Percentiles rank a stretch among this genome's conserved stretches.
phyloP scores from a whole-genome alignment of 2,329 filamentous ascomycete genomes.

The Aspergillus sp. region DNA sequence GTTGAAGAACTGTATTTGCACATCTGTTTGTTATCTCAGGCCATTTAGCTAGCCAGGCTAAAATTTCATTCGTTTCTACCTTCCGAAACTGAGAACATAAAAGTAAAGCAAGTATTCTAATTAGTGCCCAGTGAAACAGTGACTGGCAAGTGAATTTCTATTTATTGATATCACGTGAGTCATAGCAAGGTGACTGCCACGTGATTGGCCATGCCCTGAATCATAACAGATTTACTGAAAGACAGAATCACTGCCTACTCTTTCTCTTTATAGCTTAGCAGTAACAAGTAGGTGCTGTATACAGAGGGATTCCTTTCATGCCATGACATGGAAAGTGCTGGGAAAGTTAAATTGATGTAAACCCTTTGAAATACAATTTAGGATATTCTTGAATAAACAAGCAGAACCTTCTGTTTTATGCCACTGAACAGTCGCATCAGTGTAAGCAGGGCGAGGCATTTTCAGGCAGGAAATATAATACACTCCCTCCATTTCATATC shows the following conservation, averaged over 20 bases:
- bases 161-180: constrained; percentile 3
- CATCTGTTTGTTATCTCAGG: background rate
- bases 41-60: background rate
- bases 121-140: too few species aligned
- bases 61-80: background rate
- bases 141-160: too few species aligned
- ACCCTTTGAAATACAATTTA: background rate
- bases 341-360: background rate
- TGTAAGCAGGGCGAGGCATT: background rate
- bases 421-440: background rate
- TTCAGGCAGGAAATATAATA: background rate
- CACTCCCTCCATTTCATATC: background rate
- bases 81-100: too few species aligned
- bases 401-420: background rate
- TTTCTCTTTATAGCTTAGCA: background rate
- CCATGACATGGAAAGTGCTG: background rate
- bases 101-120: too few species aligned
- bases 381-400: background rate
- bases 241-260: background rate
- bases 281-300: background rate
- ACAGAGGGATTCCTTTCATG: background rate
- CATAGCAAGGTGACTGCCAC: background rate
- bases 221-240: background rate
- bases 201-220: constrained; percentile 5
- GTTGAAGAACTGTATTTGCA: background rate